Conservation (phyloP, 352 stramenopile species). For the Salisapilia sapeloensis region DNA sequence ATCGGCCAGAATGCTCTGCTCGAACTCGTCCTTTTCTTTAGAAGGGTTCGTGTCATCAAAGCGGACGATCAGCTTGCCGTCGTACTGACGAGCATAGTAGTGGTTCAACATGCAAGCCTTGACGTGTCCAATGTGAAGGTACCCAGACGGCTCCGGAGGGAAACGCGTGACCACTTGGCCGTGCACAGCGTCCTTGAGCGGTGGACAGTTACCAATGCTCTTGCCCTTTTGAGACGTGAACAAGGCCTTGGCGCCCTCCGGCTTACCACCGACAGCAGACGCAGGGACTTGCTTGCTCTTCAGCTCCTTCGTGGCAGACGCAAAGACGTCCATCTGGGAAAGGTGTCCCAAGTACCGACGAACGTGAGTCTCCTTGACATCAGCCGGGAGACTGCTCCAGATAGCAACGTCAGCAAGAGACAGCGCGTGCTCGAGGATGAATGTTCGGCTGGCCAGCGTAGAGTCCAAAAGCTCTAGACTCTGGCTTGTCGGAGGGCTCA, state of each 20-base stretch:
- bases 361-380: conserved; percentile 37
- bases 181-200: conserved; percentile 87
- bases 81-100: conserved; percentile 96
- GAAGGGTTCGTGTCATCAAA: conserved; percentile 99
- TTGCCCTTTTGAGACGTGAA: conserved; percentile 41
- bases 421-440: conserved; percentile 86
- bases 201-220: conserved; percentile 80
- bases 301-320: conserved; percentile 22
- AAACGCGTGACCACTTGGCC: conserved; percentile 97
- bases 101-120: conserved; percentile 99
- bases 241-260: conserved; percentile 5
- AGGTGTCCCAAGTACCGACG: conserved; percentile 59
- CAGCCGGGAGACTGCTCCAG: conserved; percentile 57
- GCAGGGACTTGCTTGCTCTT: conserved; percentile 14
- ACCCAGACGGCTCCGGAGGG: conserved; percentile 92
- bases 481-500: conserved; percentile 16
- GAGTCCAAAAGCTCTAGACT: conserved; percentile 79
- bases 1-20: conserved; percentile 89
- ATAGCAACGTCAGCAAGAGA: conserved; percentile 93
- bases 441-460: conserved; percentile 81
- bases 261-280: conserved; percentile 3
- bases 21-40: conserved; percentile 99
- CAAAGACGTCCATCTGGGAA: conserved; percentile 37
- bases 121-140: conserved; percentile 98
- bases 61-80: conserved; percentile 95